phyloP scores from a whole-genome alignment of 352 stramenopile species.

The Poterioochromonas sp. region DNA sequence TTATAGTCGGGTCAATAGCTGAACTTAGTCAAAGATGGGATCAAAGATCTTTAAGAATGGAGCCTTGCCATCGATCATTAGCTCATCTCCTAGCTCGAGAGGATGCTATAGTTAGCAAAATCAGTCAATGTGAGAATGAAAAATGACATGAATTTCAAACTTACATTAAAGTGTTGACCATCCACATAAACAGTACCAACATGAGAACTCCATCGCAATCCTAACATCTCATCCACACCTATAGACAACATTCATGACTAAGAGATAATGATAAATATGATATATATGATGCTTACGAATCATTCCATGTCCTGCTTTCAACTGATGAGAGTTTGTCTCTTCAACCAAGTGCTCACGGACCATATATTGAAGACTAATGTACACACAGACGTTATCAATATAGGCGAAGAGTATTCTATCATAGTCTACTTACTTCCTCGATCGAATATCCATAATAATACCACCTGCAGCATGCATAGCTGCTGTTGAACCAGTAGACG shows the following conservation, averaged over 20 bases:
- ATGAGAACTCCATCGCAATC: slow-evolving; percentile 63
- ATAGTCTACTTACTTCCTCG: neutral
- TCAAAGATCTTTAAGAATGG: slow-evolving; percentile 51
- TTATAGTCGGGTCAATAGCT: no score
- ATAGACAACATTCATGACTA: neutral
- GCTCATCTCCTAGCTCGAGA: slow-evolving; percentile 61
- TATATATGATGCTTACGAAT: slow-evolving; percentile 38
- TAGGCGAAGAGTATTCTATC: neutral
- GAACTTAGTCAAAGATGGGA: neutral
- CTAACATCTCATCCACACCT: slow-evolving; percentile 49
- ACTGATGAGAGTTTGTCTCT: slow-evolving; percentile 46
- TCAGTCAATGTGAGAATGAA: slow-evolving; percentile 44
- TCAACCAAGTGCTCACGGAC: slow-evolving; percentile 68
- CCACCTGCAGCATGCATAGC: slow-evolving; percentile 63
- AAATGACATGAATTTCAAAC: slow-evolving; percentile 30
- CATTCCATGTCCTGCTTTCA: slow-evolving; percentile 56
- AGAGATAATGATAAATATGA: neutral
- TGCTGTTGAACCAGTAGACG: slow-evolving; percentile 59
- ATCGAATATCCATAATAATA: slow-evolving; percentile 52
- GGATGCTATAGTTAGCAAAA: slow-evolving; percentile 57
- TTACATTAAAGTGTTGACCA: slow-evolving; percentile 31
- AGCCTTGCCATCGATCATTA: slow-evolving; percentile 55
- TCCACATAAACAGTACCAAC: slow-evolving; percentile 37
- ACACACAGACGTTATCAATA: neutral
- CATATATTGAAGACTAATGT: slow-evolving; percentile 58